phyloP scores from a whole-genome alignment of 2,329 filamentous ascomycete species.

The Cercospora zeae-maydis region DNA sequence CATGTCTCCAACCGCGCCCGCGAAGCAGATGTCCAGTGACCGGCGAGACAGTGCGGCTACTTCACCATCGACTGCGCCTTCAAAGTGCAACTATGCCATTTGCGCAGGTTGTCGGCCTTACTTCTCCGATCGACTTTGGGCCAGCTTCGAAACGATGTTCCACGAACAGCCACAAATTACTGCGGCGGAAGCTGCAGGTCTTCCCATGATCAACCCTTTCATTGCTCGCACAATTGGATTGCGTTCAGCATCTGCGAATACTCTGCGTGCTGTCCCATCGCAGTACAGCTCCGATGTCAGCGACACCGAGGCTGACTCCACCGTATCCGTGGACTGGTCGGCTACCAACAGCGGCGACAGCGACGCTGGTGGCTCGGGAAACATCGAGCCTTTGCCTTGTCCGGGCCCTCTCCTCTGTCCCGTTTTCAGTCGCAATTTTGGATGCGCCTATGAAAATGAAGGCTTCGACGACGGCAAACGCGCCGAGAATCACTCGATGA shows the following conservation, averaged over 20 bases:
- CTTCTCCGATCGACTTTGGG: conserved; percentile 47
- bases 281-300: conserved; percentile 32
- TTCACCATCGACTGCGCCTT: not conserved
- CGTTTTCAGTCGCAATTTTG: conserved; percentile 27
- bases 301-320: conserved; percentile 22
- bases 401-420: conserved; percentile 30
- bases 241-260: conserved; percentile 15
- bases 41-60: conserved; percentile 14
- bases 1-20: not conserved
- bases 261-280: not conserved
- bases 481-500: conserved; percentile 28
- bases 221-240: conserved; percentile 38
- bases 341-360: conserved; percentile 26
- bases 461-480: conserved; percentile 33
- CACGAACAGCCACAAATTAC: conserved; percentile 37
- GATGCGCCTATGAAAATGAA: conserved; percentile 31
- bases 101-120: conserved; percentile 52
- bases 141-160: conserved; percentile 45
- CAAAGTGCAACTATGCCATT: conserved; percentile 43
- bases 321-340: conserved; percentile 30
- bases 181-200: conserved; percentile 29
- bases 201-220: conserved; percentile 38
- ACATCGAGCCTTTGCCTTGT: conserved; percentile 28
- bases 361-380: conserved; percentile 19
- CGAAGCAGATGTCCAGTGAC: conserved; percentile 3